Conservation (phyloP, 2,329 filamentous ascomycete species). For the Penicillium verrucosum region DNA sequence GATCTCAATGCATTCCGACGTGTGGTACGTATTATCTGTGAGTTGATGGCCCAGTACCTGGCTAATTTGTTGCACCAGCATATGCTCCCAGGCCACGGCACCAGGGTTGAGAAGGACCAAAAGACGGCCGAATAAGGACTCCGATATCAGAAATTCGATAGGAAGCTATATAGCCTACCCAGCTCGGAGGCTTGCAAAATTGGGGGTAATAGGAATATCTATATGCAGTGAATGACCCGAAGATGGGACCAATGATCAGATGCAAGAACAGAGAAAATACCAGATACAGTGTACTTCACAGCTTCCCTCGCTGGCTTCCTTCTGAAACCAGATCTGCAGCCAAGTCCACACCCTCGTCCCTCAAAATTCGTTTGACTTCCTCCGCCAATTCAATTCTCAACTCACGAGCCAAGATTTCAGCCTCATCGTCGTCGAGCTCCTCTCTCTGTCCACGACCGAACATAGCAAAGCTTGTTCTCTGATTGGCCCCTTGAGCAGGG, state of each 20-base stretch:
- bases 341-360: conserved; percentile 39
- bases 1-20: conserved; percentile 67
- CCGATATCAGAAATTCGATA: background rate
- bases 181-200: background rate
- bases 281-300: conserved; percentile 14
- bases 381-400: conserved; percentile 39
- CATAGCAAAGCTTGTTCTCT: conserved; percentile 41
- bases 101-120: background rate
- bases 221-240: background rate
- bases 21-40: conserved; percentile 34
- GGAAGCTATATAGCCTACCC: background rate
- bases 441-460: conserved; percentile 48
- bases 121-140: background rate
- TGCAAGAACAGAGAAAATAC: background rate
- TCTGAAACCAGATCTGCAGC: conserved; percentile 13
- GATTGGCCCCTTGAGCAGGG: conserved; percentile 47
- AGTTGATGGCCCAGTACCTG: background rate
- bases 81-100: conserved; percentile 8
- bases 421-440: conserved; percentile 48
- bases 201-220: background rate
- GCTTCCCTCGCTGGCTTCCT: conserved; percentile 17
- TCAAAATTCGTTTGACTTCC: conserved; percentile 36
- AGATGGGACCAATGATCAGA: background rate
- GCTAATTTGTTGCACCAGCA: conserved; percentile 3
- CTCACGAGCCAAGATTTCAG: conserved; percentile 33